Evolutionary conservation across 2,329 filamentous ascomycete genomes (phyloP).

Genomic region (Ophiobolus disseminans): DNA sequence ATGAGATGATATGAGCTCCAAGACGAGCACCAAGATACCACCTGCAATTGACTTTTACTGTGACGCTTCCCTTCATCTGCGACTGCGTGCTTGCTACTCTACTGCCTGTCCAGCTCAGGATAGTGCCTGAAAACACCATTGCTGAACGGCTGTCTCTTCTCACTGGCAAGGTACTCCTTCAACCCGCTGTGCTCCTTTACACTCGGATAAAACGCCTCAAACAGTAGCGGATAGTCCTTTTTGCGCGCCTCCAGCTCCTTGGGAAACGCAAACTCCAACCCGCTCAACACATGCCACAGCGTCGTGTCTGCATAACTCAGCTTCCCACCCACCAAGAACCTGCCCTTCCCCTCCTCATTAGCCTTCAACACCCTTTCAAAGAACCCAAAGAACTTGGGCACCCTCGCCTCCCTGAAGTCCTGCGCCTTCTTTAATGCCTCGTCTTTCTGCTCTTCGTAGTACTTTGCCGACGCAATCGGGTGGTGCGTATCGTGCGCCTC

Average conservation of each 20-base stretch:
- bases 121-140: conserved; percentile 76
- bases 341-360: conserved; percentile 63
- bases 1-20: conserved; percentile 46
- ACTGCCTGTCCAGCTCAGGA: conserved; percentile 70
- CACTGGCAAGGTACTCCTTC: conserved; percentile 72
- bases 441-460: conserved; percentile 78
- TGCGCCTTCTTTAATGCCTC: conserved; percentile 66
- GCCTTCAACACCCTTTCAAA: conserved; percentile 70
- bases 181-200: conserved; percentile 70
- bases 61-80: conserved; percentile 22
- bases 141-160: conserved; percentile 66
- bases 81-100: conserved; percentile 9
- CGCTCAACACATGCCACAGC: conserved; percentile 70
- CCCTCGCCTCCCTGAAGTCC: conserved; percentile 65
- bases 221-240: conserved; percentile 66
- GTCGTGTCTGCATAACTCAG: conserved; percentile 77
- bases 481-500: conserved; percentile 81
- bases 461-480: conserved; percentile 64
- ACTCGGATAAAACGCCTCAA: conserved; percentile 66
- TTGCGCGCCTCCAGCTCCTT: conserved; percentile 66
- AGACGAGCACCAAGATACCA: conserved; percentile 46
- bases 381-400: conserved; percentile 76
- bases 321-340: conserved; percentile 70
- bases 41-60: conserved; percentile 45
- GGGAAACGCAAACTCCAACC: conserved; percentile 71